phyloP scores from a whole-genome alignment of 495 filamentous ascomycete genomes.

The Talaromyces trachyspermus region DNA sequence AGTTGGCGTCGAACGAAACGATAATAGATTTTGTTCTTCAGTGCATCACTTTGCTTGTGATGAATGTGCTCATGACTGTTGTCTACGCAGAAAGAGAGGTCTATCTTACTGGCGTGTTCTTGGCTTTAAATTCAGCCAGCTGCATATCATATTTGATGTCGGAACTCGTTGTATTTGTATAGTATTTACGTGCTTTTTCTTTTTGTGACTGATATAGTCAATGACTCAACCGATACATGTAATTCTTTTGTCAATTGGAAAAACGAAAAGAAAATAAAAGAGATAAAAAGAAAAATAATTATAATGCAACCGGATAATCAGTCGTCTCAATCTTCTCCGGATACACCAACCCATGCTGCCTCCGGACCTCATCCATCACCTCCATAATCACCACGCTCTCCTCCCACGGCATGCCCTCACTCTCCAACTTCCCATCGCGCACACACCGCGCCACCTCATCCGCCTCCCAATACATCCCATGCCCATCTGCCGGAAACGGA shows the following conservation, averaged over 20 bases:
- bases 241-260: no score
- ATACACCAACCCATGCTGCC: slow-evolving; percentile 69
- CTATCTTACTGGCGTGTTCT: not conserved
- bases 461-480: slow-evolving; percentile 94
- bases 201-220: no score
- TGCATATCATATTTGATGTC: no score
- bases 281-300: slow-evolving; percentile 7
- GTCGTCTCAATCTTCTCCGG: slow-evolving; percentile 74
- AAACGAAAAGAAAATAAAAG: no score
- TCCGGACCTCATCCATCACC: slow-evolving; percentile 83
- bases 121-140: not conserved
- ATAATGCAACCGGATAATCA: slow-evolving; percentile 49
- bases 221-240: not conserved
- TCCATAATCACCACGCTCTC: slow-evolving; percentile 93
- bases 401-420: slow-evolving; percentile 61
- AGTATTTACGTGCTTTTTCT: no score
- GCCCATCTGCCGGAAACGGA: slow-evolving; percentile 58
- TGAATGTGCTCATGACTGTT: slow-evolving; percentile 10
- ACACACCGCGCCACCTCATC: slow-evolving; percentile 82
- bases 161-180: no score
- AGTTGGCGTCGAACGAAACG: not conserved
- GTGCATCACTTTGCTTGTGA: slow-evolving; percentile 4
- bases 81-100: slow-evolving; percentile 1
- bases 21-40: slow-evolving; percentile 1
- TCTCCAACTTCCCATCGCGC: slow-evolving; percentile 74